Base-by-base conservation (phyloP, 2,329 filamentous ascomycete species). In the Trichoderma gracile region DNA sequence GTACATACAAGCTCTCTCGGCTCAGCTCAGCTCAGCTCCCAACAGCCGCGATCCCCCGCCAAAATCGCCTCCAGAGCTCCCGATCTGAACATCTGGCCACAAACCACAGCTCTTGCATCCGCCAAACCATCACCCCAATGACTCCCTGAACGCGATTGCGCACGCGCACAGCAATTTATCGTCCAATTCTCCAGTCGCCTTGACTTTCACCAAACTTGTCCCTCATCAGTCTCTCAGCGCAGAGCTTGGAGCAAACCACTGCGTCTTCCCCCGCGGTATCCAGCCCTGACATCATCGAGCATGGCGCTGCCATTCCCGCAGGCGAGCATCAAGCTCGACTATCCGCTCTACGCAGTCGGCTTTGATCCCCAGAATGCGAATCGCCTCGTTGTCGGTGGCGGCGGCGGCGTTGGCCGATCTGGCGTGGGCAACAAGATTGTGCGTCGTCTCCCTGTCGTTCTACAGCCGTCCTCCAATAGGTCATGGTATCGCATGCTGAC, bases 371-470 rank as follows among this genome's bases (percentile, higher is more conserved):
- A 89, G 72, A 88, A 96, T 79, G 84, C 89, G 66, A 85, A 85
- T 68, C 88, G 88, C 68, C 82, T 97, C 25, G 80, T 97, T 9
- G 91, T 97, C 43, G 92, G 89, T 66, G 94, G 94, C 59, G 94
- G 94, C 67, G 94, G 94, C 68, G 94, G 94, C 57, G 88, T 91
- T 68, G 88, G 90, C 55, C 86, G 87, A 68, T 92, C 86, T 69
- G 93, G 92, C 50, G 91, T 97, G 23, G 87, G 88, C 64, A 97
- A 97, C 81, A 92, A 92, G 77, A 92, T 97, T 72, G 90, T 90
- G 78, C 73, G 88, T 80, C 17, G 52, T 19, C 33, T 43, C n/a
- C 30, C 21, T 15, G 15, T 33, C n/a, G 23, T 17, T 15, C 27
- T 27, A 12, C 8, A 33, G 8, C 4, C 8, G 9, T 33, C 30